A percentile compares a stretch with the other conserved stretches of the same genome.
Conservation (phyloP, 768 basidiomycete species). For the Solioccasus polychromus region DNA sequence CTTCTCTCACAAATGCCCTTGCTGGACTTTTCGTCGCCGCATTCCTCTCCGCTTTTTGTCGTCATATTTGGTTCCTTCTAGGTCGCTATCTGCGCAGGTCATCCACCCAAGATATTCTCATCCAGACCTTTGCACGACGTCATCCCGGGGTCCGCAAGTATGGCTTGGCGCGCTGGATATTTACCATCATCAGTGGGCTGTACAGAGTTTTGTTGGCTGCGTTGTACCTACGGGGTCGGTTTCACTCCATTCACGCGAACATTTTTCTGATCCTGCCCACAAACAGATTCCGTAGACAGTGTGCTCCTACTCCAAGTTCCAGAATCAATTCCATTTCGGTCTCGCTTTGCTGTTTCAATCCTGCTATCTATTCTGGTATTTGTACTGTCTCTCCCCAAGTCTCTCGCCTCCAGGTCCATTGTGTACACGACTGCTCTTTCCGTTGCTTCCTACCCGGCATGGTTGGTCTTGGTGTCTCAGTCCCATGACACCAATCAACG, state of each 20-base stretch:
- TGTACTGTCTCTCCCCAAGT: conserved; percentile 53
- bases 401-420: conserved; percentile 52
- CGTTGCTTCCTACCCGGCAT: conserved; percentile 54
- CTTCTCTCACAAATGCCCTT: conserved; percentile 50
- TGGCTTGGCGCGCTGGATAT: conserved; percentile 39
- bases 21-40: conserved; percentile 52
- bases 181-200: conserved; percentile 43
- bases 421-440: conserved; percentile 60
- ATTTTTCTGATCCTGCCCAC: conserved; percentile 8
- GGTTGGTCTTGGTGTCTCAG: conserved; percentile 54
- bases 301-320: conserved; percentile 48
- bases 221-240: conserved; percentile 67
- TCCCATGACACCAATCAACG: conserved; percentile 49
- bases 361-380: conserved; percentile 42
- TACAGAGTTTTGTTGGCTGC: conserved; percentile 53
- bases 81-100: conserved; percentile 64
- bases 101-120: conserved; percentile 63
- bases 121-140: conserved; percentile 57
- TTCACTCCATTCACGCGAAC: neutral
- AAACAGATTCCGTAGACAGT: conserved; percentile 52
- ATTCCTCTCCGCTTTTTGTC: conserved; percentile 54
- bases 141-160: conserved; percentile 50
- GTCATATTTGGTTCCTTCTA: conserved; percentile 78
- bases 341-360: conserved; percentile 41
- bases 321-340: conserved; percentile 27